Base-by-base conservation (phyloP, 768 basidiomycete genomes). In the Boletus speciosus region DNA sequence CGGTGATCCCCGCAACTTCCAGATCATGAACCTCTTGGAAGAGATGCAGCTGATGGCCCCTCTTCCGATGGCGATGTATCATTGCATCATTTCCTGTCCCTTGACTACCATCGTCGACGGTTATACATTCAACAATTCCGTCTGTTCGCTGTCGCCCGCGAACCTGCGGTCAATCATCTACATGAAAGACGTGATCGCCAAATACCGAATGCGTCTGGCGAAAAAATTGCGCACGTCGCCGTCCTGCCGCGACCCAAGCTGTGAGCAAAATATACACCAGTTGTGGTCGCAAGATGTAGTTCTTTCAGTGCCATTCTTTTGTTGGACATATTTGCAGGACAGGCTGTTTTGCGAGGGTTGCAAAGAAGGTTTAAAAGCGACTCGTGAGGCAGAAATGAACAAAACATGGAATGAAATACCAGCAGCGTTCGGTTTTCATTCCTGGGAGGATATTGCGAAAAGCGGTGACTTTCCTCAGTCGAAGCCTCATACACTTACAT, bases 1-100 rank as follows among this genome's bases (percentile, higher is more conserved):
- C 11, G 3, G 29, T 2, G 62, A 66, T 14, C 62, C 57, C 6
- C 42, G 51, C 47, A 47, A 56, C 37, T 59, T 66, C 44, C 60
- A 52, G 23, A 14, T 59, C 27, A 61, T 58, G 55, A 63, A 58
- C 21, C 54, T 61, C 12, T 21, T 60, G 49, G 31, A 52, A 7
- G 56, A 52, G 19, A 36, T 38, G 48, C 44, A 21, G 5, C 1
- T 64, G 1, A 32, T 12, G 21, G 49, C 34, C 0, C 39, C 47
- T 23, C 61, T 62, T 7, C 52, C 55, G 29, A 1, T 57, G 2
- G 29, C 51, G 7, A 60, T 54, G 55, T 53, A 52, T 37, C 49
- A 43, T n/a, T 60, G 54, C 23, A 35, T 41, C 16, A 1, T 25
- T 0, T 9, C 37, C 10, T 54, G 51, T 31, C 47, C 61, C 2